phyloP scores from a whole-genome alignment of 495 filamentous ascomycete genomes.

The Xylaria cubensis region DNA sequence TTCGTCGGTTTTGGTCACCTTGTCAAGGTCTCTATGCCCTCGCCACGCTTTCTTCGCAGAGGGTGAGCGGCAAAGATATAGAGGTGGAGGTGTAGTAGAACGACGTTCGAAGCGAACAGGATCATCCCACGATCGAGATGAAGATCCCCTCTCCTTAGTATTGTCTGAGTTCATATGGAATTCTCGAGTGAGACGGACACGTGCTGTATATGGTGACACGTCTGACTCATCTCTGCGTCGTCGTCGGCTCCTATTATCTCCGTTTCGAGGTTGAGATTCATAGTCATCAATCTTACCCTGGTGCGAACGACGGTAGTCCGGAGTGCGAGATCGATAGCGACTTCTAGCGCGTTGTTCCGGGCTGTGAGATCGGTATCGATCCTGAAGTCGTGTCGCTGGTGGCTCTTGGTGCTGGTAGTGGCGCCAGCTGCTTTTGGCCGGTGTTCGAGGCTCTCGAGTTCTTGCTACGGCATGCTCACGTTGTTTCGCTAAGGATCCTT shows the following conservation, averaged over 20 bases:
- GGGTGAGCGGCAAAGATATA: not conserved
- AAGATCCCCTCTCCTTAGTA: not conserved
- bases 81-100: not conserved
- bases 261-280: not conserved
- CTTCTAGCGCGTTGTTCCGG: not conserved
- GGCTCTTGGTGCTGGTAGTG: slow-evolving; percentile 13
- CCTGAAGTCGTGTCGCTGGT: not conserved
- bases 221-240: not conserved
- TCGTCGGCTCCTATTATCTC: not conserved
- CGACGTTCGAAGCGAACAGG: not conserved
- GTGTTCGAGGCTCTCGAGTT: not conserved
- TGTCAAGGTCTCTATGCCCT: slow-evolving; percentile 5
- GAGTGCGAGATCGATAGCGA: slow-evolving; percentile 22
- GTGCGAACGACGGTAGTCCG: not conserved
- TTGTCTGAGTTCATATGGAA: not conserved
- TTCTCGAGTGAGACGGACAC: slow-evolving; percentile 13
- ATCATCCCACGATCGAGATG: slow-evolving; percentile 21
- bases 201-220: slow-evolving; percentile 16
- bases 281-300: not conserved
- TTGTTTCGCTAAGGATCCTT: slow-evolving; percentile 38
- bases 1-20: slow-evolving; percentile 11
- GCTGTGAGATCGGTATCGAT: slow-evolving; percentile 2
- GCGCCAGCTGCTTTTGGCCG: not conserved
- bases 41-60: not conserved
- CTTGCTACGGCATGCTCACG: slow-evolving; percentile 24